Conservation (phyloP, 305 asterid species). For the Salvia sclarea region DNA sequence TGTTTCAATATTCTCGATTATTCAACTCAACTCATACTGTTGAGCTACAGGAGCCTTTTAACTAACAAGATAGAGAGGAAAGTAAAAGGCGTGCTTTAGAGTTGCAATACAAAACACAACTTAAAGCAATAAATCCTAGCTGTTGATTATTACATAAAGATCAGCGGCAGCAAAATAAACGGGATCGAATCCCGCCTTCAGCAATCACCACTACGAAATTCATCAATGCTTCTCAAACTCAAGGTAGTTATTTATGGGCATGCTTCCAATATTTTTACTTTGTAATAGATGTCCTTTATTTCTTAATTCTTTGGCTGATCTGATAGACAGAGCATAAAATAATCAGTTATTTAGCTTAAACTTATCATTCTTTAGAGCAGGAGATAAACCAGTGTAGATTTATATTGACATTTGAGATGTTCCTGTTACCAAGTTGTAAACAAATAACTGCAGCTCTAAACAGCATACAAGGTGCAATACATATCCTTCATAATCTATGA, state of each 20-base stretch:
- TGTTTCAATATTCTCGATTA: too few species aligned
- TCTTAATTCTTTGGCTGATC: background rate
- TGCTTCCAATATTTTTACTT: conserved; percentile 1
- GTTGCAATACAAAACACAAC: too few species aligned
- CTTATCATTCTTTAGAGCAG: conserved; percentile 6
- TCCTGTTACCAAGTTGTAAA: background rate
- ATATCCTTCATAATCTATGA: background rate
- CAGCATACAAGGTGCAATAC: background rate
- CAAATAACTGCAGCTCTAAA: background rate
- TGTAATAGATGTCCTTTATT: background rate
- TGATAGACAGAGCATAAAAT: background rate
- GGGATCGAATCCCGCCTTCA: too few species aligned
- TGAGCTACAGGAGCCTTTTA: too few species aligned
- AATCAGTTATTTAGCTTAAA: background rate
- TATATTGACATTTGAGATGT: background rate
- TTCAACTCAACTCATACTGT: too few species aligned
- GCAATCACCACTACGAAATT: too few species aligned
- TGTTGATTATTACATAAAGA: too few species aligned
- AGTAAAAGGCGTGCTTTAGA: too few species aligned
- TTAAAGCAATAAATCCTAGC: too few species aligned
- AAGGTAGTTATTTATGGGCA: conserved; percentile 52
- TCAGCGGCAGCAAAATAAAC: too few species aligned
- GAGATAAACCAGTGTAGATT: background rate
- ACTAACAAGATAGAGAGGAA: too few species aligned
- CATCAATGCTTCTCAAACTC: conserved; percentile 87